A percentile compares a stretch with the other conserved stretches of the same genome.
These are phyloP conservation scores for Garcia nutans DNA, from an alignment of 345 rosid species.

Conservation along the genomic window DNA sequence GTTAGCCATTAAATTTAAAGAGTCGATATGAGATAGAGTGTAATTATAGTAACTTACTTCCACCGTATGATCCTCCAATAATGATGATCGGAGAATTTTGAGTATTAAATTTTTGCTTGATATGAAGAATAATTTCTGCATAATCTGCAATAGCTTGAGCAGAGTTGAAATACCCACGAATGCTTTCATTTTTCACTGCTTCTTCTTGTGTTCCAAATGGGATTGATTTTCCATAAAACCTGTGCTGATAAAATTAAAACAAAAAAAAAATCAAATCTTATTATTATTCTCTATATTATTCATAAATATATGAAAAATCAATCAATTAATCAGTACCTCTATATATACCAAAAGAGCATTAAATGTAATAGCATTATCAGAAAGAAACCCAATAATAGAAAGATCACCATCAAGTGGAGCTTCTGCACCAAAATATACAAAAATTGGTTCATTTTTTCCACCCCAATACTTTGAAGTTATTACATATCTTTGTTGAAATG, in stretches of 20 bases:
- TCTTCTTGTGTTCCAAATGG: constrained; percentile 51
- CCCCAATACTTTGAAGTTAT: constrained; percentile 45
- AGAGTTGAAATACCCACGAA: constrained; percentile 52
- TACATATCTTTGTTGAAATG: constrained; percentile 39
- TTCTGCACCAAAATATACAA: constrained; percentile 42
- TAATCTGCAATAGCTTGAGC: constrained; percentile 61
- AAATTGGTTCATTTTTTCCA: constrained; percentile 40
- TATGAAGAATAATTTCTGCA: constrained; percentile 46
- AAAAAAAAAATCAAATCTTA: no score
- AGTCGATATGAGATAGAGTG: no score
- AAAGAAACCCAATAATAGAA: constrained; percentile 18
- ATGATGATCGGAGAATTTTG: constrained; percentile 55
- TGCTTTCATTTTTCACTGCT: constrained; percentile 42
- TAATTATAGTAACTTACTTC: no score
- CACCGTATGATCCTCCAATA: constrained; percentile 65
- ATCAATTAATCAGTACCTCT: constrained; percentile 32
- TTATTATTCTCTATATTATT: no score
- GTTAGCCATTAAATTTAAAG: no score
- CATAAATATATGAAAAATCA: background rate
- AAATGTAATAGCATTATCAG: constrained; percentile 35
- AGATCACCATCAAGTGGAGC: constrained; percentile 15
- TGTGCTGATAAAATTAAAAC: background rate
- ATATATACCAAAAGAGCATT: constrained; percentile 35
- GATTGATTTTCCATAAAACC: constrained; percentile 44
- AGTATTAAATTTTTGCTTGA: constrained; percentile 41